Base-by-base conservation (phyloP, 176 grass and related monocot genomes). In the Avena eriantha region DNA sequence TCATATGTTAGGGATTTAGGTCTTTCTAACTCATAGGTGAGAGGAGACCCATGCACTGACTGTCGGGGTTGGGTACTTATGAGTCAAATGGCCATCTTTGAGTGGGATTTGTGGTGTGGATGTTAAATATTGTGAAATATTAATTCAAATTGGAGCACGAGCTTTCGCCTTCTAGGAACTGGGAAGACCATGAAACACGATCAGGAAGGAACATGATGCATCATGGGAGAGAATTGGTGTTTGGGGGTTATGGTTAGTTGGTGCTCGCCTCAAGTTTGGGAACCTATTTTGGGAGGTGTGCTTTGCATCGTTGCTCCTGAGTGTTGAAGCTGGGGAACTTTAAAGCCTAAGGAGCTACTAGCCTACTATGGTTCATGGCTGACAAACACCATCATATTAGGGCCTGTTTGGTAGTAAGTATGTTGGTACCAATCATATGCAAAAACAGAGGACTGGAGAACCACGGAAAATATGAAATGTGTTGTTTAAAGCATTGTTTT, bases 141-240 rank as follows among this genome's bases (percentile, higher is more conserved):
- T 56, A 3, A 18, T 48, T 3, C 35, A 11, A 33, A 33, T 66
- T 46, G 1, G 50, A 55, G n/a, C 15, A 16, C 11, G 11, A 48
- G 15, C 18, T 70, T 57, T 83, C 4, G 69, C n/a, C 10, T 39
- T 67, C 2, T 68, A 0, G 12, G 73, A 22, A 31, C 24, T 66
- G 21, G 33, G 33, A 13, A 23, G 45, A 47, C 2, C 5, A 19
- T 19, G 12, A 1, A 19, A 33, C 65, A 68, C 34, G 31, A 68
- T 68, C 31, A 41, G 39, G 65, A 68, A 36, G 65, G 45, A 72
- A 72, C 36, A 72, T 72, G 36, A 72, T 72, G 19, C 58, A 43
- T 43, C n/a, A 45, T 56, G 8, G 15, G 31, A 55, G 47, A 54
- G 34, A 7, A 53, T 85, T 78, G 23, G 4, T 71, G 22, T 36